Percentiles rank a stretch among this genome's conserved stretches.
Conservation (phyloP, 1,139 yeast genomes). For the Suzukiozyma palmioleophila region DNA sequence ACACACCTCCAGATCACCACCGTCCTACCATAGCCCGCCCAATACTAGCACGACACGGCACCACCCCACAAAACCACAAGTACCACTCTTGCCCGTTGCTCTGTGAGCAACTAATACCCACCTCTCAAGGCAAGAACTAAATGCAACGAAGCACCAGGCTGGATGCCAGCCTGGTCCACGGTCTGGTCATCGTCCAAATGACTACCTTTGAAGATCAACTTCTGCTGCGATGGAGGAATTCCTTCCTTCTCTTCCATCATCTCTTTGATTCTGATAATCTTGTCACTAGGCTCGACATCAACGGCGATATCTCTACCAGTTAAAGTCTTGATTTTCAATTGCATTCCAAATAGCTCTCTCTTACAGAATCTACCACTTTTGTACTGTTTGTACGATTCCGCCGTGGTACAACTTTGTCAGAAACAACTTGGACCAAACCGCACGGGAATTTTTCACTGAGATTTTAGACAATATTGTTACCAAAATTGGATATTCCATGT, state of each 20-base stretch:
- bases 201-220: slow-evolving; percentile 85
- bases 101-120: slow-evolving; percentile 48
- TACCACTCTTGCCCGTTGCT: no score
- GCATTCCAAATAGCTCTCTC: slow-evolving; percentile 32
- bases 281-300: slow-evolving; percentile 73
- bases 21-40: no score
- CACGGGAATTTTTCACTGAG: neutral
- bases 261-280: slow-evolving; percentile 80
- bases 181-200: slow-evolving; percentile 82
- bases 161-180: slow-evolving; percentile 60
- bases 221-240: slow-evolving; percentile 93
- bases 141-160: slow-evolving; percentile 79
- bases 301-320: slow-evolving; percentile 85
- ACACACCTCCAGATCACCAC: no score
- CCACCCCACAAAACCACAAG: no score
- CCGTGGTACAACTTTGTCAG: neutral
- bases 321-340: slow-evolving; percentile 67
- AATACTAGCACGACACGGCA: no score
- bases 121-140: slow-evolving; percentile 89
- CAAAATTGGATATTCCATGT: no score
- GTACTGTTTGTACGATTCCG: no score
- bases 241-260: slow-evolving; percentile 96
- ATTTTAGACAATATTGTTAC: neutral
- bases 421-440: neutral
- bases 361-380: neutral